Evolutionary conservation across 2,329 filamentous ascomycete species (phyloP).

Genomic region (Exophiala lecanii-corni): DNA sequence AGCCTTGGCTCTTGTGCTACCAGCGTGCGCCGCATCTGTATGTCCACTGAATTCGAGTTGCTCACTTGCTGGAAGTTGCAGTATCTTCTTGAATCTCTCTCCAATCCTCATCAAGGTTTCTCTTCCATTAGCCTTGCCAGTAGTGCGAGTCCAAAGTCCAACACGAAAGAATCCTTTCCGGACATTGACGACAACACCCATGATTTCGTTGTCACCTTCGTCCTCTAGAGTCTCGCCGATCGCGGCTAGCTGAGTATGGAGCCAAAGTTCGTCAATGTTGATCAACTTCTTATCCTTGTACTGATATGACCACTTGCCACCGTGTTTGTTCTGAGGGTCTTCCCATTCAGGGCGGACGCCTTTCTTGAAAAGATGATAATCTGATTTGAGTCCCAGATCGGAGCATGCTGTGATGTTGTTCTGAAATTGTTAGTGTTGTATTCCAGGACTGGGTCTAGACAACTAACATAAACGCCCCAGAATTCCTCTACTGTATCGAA

Average conservation of each 20-base stretch:
- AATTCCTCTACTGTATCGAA: slow-evolving; percentile 99
- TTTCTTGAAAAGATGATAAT: slow-evolving; percentile 99
- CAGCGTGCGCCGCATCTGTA: slow-evolving; percentile 86
- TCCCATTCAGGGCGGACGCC: slow-evolving; percentile 98
- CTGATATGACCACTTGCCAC: slow-evolving; percentile 97
- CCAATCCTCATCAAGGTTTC: slow-evolving; percentile 82
- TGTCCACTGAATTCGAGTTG: slow-evolving; percentile 92
- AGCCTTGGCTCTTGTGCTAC: slow-evolving; percentile 91
- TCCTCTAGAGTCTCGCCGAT: slow-evolving; percentile 97
- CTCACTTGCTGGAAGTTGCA: slow-evolving; percentile 73
- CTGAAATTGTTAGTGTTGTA: slow-evolving; percentile 45
- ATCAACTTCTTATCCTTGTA: slow-evolving; percentile 94
- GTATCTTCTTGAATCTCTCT: slow-evolving; percentile 83
- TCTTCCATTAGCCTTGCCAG: slow-evolving; percentile 83
- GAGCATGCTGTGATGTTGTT: slow-evolving; percentile 98
- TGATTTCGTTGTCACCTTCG: slow-evolving; percentile 84
- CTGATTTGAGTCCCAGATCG: slow-evolving; percentile 92
- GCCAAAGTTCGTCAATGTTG: slow-evolving; percentile 92
- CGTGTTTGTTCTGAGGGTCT: slow-evolving; percentile 97
- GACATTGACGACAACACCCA: slow-evolving; percentile 99
- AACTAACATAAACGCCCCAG: slow-evolving; percentile 94
- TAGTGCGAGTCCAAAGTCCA: slow-evolving; percentile 93
- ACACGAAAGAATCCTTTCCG: slow-evolving; percentile 98
- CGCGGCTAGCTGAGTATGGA: slow-evolving; percentile 91
- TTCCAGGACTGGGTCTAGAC: neutral